Conservation (phyloP, 192 early-diverging fungal genomes). For the Entomortierella chlamydospora region DNA sequence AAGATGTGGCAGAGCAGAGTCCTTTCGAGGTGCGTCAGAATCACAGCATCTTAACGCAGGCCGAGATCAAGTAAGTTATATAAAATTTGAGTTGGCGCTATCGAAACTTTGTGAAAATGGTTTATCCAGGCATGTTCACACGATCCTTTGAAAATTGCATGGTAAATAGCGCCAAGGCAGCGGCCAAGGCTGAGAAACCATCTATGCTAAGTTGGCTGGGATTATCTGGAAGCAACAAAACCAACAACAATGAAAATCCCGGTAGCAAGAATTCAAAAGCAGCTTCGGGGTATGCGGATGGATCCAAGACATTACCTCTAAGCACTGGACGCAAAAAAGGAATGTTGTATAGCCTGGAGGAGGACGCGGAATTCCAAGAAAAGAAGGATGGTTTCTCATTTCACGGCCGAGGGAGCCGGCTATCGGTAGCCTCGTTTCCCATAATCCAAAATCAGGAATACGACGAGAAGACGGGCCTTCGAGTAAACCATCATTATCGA, state of each 20-base stretch:
- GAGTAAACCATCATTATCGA: slow-evolving; percentile 1
- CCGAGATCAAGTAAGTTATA: slow-evolving; percentile 41
- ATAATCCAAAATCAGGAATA: slow-evolving; percentile 1
- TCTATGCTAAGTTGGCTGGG: slow-evolving; percentile 50
- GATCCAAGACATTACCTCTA: slow-evolving; percentile 39
- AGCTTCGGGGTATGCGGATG: slow-evolving; percentile 9
- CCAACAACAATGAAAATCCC: background rate
- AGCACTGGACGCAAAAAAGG: slow-evolving; percentile 46
- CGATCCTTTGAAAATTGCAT: background rate
- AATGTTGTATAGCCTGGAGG: slow-evolving; percentile 22
- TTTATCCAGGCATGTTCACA: too few relatives aligned
- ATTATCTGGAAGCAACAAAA: slow-evolving; percentile 10
- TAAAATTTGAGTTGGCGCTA: background rate
- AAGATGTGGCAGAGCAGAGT: slow-evolving; percentile 42
- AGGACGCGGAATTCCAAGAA: slow-evolving; percentile 2
- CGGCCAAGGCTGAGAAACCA: slow-evolving; percentile 37
- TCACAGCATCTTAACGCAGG: slow-evolving; percentile 29
- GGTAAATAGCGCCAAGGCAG: slow-evolving; percentile 21
- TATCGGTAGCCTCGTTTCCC: slow-evolving; percentile 31
- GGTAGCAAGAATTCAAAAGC: slow-evolving; percentile 1
- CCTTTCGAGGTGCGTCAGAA: slow-evolving; percentile 48
- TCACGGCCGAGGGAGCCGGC: slow-evolving; percentile 26
- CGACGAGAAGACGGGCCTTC: slow-evolving; percentile 20
- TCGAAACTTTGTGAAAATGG: background rate
- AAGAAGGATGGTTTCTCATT: slow-evolving; percentile 27